Evolutionary conservation across 164 flowering plant species (phyloP).

Genomic region (Magnolia kwangsiensis): DNA sequence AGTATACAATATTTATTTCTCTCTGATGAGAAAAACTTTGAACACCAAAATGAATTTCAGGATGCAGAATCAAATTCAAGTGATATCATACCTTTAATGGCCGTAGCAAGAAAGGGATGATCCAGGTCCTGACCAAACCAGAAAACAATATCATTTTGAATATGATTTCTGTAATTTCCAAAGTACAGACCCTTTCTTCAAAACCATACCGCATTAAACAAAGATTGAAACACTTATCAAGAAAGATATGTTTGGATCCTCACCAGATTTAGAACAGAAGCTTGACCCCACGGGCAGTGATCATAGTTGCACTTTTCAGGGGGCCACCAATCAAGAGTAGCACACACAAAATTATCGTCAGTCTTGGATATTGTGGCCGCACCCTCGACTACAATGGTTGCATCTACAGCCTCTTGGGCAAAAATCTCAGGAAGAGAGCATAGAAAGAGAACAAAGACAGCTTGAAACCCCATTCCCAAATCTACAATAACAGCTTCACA

Average conservation of each 20-base stretch:
- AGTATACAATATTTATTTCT: too few species aligned
- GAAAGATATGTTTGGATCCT: conserved; percentile 1
- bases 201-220: conserved; percentile 7
- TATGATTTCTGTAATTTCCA: not conserved
- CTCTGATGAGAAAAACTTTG: not conserved
- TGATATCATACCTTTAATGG: conserved; percentile 59
- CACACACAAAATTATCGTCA: conserved; percentile 74
- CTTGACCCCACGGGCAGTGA: conserved; percentile 74
- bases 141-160: conserved; percentile 1
- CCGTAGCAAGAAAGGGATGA: conserved; percentile 62
- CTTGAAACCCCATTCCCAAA: conserved; percentile 33
- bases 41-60: not conserved
- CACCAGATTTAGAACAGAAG: conserved; percentile 66
- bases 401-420: conserved; percentile 35
- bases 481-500: not conserved
- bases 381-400: conserved; percentile 42
- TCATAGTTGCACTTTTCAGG: conserved; percentile 73
- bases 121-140: conserved; percentile 55
- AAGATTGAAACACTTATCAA: not conserved
- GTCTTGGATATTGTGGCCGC: conserved; percentile 41
- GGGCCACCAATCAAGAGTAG: conserved; percentile 99
- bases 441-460: conserved; percentile 34
- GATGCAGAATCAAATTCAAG: not conserved
- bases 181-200: not conserved
- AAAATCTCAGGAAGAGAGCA: conserved; percentile 31